Percentiles rank a stretch among this genome's conserved stretches.
These are phyloP conservation scores for Trichocladium uniseriatum DNA, from an alignment of 495 filamentous ascomycete genomes.

Conservation along the genomic window DNA sequence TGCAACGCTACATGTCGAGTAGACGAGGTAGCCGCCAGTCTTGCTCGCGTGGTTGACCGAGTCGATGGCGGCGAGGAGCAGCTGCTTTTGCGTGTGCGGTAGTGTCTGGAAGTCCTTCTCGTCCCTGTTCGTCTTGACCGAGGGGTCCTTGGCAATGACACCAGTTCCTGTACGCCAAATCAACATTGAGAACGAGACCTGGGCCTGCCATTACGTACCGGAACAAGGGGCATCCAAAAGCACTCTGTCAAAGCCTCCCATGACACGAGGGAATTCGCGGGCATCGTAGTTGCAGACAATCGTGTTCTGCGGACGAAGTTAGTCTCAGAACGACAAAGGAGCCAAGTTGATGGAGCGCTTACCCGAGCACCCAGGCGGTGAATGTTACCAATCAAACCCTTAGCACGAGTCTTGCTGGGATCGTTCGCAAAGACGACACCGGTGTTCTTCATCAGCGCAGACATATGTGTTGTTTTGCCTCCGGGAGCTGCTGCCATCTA, in stretches of 20 bases:
- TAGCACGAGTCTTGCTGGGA: slow-evolving; percentile 82
- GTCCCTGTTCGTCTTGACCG: slow-evolving; percentile 94
- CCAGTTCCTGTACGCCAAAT: slow-evolving; percentile 26
- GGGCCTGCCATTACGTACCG: slow-evolving; percentile 6
- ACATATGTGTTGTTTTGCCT: slow-evolving; percentile 94
- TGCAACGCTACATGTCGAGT: slow-evolving; percentile 62
- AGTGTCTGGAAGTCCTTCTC: slow-evolving; percentile 85
- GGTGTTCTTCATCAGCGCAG: slow-evolving; percentile 96
- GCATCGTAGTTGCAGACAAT: slow-evolving; percentile 94
- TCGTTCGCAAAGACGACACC: slow-evolving; percentile 95
- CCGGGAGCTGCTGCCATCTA: slow-evolving; percentile 93
- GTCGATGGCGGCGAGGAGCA: slow-evolving; percentile 88
- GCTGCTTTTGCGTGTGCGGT: slow-evolving; percentile 88
- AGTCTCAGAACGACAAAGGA: background rate
- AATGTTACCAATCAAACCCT: slow-evolving; percentile 96
- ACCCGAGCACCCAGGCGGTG: slow-evolving; percentile 80
- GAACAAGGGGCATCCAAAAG: slow-evolving; percentile 39
- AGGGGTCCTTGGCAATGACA: slow-evolving; percentile 91
- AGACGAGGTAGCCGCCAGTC: slow-evolving; percentile 89
- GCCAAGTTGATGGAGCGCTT: background rate
- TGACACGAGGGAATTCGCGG: slow-evolving; percentile 81
- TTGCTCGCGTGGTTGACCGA: slow-evolving; percentile 58
- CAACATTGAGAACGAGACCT: background rate
- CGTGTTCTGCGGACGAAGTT: slow-evolving; percentile 46
- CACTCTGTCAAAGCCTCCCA: slow-evolving; percentile 78